phyloP scores from a whole-genome alignment of 2,329 filamentous ascomycete species.

The Pyrenophora graminea region DNA sequence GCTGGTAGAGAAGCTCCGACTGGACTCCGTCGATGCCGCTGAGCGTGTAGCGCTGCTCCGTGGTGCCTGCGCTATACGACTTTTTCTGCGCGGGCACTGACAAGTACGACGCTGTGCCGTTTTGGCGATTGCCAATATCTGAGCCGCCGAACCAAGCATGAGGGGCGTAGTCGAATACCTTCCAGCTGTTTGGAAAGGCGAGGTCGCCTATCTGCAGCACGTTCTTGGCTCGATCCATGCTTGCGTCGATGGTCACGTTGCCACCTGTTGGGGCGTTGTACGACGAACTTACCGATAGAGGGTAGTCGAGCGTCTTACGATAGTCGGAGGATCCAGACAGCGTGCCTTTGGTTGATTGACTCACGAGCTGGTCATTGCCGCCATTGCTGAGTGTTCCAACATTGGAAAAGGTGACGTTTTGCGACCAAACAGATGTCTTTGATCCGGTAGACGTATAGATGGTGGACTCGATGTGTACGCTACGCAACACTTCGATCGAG shows the following conservation, averaged over 20 bases:
- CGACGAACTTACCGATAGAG: slow-evolving; percentile 62
- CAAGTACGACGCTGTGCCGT: slow-evolving; percentile 63
- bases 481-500: slow-evolving; percentile 60
- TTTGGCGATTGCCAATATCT: slow-evolving; percentile 57
- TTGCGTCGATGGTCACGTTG: slow-evolving; percentile 52
- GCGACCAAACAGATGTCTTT: slow-evolving; percentile 59
- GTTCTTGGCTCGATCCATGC: slow-evolving; percentile 56
- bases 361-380: slow-evolving; percentile 60
- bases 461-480: slow-evolving; percentile 58
- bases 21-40: slow-evolving; percentile 46
- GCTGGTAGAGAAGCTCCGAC: slow-evolving; percentile 58
- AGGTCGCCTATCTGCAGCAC: slow-evolving; percentile 52
- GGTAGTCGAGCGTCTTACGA: slow-evolving; percentile 60
- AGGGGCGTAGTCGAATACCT: slow-evolving; percentile 56
- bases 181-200: slow-evolving; percentile 64
- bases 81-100: slow-evolving; percentile 51
- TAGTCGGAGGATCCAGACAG: slow-evolving; percentile 48
- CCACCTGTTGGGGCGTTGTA: slow-evolving; percentile 50
- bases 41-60: slow-evolving; percentile 62
- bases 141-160: slow-evolving; percentile 44
- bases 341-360: slow-evolving; percentile 56
- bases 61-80: slow-evolving; percentile 59
- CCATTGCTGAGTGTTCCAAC: slow-evolving; percentile 58
- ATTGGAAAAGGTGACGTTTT: slow-evolving; percentile 62
- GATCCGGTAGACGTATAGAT: slow-evolving; percentile 56